Base-by-base conservation (phyloP, 306 rosid genomes). In the Ziziphus jujuba region DNA sequence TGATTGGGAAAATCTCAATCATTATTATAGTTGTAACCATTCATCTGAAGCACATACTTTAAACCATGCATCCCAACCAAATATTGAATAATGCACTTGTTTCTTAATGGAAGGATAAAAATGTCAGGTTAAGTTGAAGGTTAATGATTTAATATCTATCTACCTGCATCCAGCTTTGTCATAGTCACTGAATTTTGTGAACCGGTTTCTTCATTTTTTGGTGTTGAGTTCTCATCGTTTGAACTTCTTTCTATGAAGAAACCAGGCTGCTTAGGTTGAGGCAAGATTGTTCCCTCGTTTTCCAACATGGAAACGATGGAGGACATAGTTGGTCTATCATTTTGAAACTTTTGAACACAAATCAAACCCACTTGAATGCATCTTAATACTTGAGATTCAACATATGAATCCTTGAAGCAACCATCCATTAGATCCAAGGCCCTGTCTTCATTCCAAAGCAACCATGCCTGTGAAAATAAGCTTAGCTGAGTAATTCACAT, bases 311-410 rank as follows among this genome's bases (percentile, higher is more conserved):
- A 21, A 23, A 77, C 73, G 19, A 71, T 72, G 2, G 62, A 51
- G 11, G 73, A 51, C 81, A 77, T 71, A 52, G 28, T 54, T 28
- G 80, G 72, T 43, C 75, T 63, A 52, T 76, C 71, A 13, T 16
- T 0, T 5, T 53, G 57, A 58, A 63, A 68, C 6, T 70, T 79
- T 47, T 85, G 91, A 22, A 83, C 70, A 49, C 91, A 85, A 45
- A 88, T 49, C 62, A 85, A 79, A 50, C 85, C 83, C 3, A 85
- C 70, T 33, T 85, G 87, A n/a, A 83, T 79, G 76, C 81, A 75
- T 11, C 87, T 49, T 13, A 78, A 3, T 48, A 53, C 72, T 22
- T 83, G 74, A 2, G 67, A 34, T 65, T 70, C 52, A 28, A 48
- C 25, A 17, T 40, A 74, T 0, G 79, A 69, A 2, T 44, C 63